These are phyloP conservation scores for Yamadazyma diospyri DNA, from an alignment of 1,139 yeast species.

Conservation along the genomic window DNA sequence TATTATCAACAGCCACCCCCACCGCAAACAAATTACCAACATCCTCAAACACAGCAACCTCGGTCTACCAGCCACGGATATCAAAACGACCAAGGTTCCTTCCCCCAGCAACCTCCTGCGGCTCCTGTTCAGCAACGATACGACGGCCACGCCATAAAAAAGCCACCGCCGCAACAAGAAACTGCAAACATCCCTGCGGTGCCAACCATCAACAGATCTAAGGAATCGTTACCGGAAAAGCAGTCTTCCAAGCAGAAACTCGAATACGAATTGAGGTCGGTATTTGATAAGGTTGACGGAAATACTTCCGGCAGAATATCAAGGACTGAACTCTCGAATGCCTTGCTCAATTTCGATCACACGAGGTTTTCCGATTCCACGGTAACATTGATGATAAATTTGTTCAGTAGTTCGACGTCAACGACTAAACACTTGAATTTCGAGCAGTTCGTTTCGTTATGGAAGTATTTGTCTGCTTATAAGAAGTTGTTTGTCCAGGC, in stretches of 20 bases:
- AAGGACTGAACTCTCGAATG: slow-evolving; percentile 57
- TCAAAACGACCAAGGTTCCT: slow-evolving; percentile 14
- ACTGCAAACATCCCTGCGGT: slow-evolving; percentile 1
- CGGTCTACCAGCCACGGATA: slow-evolving; percentile 12
- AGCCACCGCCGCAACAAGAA: slow-evolving; percentile 15
- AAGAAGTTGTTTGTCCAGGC: slow-evolving; percentile 63
- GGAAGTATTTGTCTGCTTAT: slow-evolving; percentile 75
- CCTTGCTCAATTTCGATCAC: slow-evolving; percentile 62
- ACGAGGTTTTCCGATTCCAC: slow-evolving; percentile 64
- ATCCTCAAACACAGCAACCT: slow-evolving; percentile 15
- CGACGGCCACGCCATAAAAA: slow-evolving; percentile 13
- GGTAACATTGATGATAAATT: slow-evolving; percentile 59
- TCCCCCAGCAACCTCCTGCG: slow-evolving; percentile 10
- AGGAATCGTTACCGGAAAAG: slow-evolving; percentile 17
- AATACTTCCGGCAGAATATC: slow-evolving; percentile 56
- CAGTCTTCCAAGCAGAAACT: slow-evolving; percentile 32
- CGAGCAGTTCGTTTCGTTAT: slow-evolving; percentile 66
- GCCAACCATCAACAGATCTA: slow-evolving; percentile 11
- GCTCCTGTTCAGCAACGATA: slow-evolving; percentile 14
- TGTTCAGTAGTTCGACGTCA: slow-evolving; percentile 48
- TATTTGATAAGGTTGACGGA: slow-evolving; percentile 55
- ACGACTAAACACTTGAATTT: slow-evolving; percentile 43
- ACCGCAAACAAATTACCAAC: slow-evolving; percentile 16
- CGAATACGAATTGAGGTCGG: slow-evolving; percentile 48
- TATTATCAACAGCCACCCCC: slow-evolving; percentile 15